Evolutionary conservation across 331 rosid species (phyloP).

Genomic region (Quercus phellos): DNA sequence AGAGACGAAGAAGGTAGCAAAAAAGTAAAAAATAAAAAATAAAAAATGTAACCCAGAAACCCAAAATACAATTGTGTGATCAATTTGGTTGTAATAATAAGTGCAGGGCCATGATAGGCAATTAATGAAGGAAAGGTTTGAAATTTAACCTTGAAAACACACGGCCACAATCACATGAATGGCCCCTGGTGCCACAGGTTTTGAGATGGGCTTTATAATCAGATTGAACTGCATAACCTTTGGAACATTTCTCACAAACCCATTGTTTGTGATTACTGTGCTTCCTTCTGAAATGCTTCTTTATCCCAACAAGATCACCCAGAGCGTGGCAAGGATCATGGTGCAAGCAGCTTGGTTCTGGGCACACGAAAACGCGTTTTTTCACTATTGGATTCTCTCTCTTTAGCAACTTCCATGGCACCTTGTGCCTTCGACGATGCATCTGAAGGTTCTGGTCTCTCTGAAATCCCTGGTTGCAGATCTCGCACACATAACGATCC

Average conservation of each 20-base stretch:
- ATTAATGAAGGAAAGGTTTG: background rate
- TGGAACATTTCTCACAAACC: slow-evolving; percentile 86
- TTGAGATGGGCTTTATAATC: slow-evolving; percentile 98
- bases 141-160: slow-evolving; percentile 76
- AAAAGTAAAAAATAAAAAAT: background rate
- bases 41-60: background rate
- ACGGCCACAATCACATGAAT: slow-evolving; percentile 95
- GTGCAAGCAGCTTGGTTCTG: slow-evolving; percentile 91
- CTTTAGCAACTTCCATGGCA: slow-evolving; percentile 93
- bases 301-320: slow-evolving; percentile 97
- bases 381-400: slow-evolving; percentile 76
- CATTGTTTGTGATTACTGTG: slow-evolving; percentile 95
- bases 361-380: slow-evolving; percentile 93
- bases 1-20: background rate
- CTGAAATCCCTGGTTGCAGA: slow-evolving; percentile 99
- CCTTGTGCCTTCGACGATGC: slow-evolving; percentile 95
- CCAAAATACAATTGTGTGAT: background rate
- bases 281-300: slow-evolving; percentile 87
- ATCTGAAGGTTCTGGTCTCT: slow-evolving; percentile 99
- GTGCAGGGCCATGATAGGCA: background rate
- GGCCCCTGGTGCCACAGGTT: slow-evolving; percentile 96
- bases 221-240: slow-evolving; percentile 94
- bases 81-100: background rate
- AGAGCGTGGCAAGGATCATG: slow-evolving; percentile 95
- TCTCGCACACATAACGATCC: slow-evolving; percentile 98